Conservation (phyloP, 805 yeast genomes). For the Cyberlindnera americana region DNA sequence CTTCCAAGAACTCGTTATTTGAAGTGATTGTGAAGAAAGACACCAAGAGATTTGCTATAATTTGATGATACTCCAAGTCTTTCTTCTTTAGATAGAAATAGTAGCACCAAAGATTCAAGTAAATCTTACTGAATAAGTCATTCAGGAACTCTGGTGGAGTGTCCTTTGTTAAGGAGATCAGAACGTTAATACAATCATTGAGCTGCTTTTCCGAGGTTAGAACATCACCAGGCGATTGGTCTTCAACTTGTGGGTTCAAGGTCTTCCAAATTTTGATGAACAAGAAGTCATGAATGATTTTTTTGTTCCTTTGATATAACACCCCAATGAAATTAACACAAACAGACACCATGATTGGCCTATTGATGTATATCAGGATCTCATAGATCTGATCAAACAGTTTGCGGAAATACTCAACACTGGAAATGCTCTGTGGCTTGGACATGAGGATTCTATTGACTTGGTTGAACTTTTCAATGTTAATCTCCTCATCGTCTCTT, state of each 20-base stretch:
- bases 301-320: slow-evolving; percentile 46
- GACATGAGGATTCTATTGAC: slow-evolving; percentile 63
- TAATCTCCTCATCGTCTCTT: slow-evolving; percentile 67
- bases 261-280: slow-evolving; percentile 46
- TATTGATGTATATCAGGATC: slow-evolving; percentile 53
- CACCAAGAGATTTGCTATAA: slow-evolving; percentile 31
- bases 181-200: slow-evolving; percentile 61
- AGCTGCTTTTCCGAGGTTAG: slow-evolving; percentile 45
- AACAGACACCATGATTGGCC: slow-evolving; percentile 57
- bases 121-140: slow-evolving; percentile 30
- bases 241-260: slow-evolving; percentile 35
- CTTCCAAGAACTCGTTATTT: slow-evolving; percentile 26
- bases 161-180: slow-evolving; percentile 57
- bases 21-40: slow-evolving; percentile 31
- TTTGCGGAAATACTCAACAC: slow-evolving; percentile 49
- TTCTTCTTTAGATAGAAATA: slow-evolving; percentile 32
- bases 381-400: slow-evolving; percentile 64
- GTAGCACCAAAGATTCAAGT: slow-evolving; percentile 35
- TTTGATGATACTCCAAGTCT: slow-evolving; percentile 28
- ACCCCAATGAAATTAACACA: slow-evolving; percentile 51
- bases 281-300: slow-evolving; percentile 56
- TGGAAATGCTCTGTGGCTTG: slow-evolving; percentile 51
- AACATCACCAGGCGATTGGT: slow-evolving; percentile 27
- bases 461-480: slow-evolving; percentile 60
- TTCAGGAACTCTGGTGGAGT: slow-evolving; percentile 33